phyloP scores from a whole-genome alignment of 2,329 filamentous ascomycete species.

The Ciborinia camelliae region DNA sequence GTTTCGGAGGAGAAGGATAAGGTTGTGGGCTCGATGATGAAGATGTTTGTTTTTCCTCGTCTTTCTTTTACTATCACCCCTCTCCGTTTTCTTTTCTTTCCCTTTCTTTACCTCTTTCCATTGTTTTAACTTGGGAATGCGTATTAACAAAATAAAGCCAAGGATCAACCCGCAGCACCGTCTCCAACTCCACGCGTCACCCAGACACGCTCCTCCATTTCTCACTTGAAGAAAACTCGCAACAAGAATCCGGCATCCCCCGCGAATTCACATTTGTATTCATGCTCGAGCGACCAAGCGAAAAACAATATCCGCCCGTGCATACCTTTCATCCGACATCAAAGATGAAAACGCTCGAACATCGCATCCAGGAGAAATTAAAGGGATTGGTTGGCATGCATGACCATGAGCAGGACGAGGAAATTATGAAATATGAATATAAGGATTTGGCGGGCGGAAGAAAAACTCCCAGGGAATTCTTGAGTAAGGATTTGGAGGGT shows the following conservation, averaged over 20 bases:
- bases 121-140: too few species aligned
- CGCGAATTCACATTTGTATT: constrained; percentile 51
- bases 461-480: neutral
- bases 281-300: constrained; percentile 38
- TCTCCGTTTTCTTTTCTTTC: neutral
- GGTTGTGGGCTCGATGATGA: constrained; percentile 30
- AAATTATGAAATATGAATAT: neutral
- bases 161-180: constrained; percentile 14
- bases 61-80: neutral
- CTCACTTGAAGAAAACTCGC: constrained; percentile 48
- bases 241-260: constrained; percentile 48
- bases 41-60: constrained; percentile 25
- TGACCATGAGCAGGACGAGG: neutral
- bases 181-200: constrained; percentile 4
- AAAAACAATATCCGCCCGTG: constrained; percentile 11
- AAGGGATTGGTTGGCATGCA: neutral
- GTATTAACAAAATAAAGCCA: too few species aligned
- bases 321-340: constrained; percentile 13
- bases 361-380: neutral
- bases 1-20: constrained; percentile 26
- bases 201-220: constrained; percentile 42
- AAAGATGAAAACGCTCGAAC: neutral
- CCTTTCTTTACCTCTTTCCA: neutral
- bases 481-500: neutral
- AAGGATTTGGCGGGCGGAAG: neutral